phyloP scores from a whole-genome alignment of 1,139 yeast species.

The Maudiozyma humilis region DNA sequence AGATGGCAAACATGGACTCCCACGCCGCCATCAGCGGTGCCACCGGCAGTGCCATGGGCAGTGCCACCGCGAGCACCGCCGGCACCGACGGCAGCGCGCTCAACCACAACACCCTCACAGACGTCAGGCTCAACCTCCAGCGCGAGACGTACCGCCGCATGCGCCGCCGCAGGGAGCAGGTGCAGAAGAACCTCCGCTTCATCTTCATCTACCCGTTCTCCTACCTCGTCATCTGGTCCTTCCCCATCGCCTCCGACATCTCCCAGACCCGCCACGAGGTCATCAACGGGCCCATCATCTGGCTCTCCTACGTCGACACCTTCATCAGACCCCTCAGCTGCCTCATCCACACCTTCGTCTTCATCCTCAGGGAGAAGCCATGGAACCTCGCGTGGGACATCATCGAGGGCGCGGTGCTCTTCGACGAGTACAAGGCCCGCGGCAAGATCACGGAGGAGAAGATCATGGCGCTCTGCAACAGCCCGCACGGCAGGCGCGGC shows the following conservation, averaged over 20 bases:
- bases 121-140: constrained; percentile 40
- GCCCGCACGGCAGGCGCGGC: constrained; percentile 24
- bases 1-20: constrained; percentile 1
- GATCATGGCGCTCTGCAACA: constrained; percentile 20
- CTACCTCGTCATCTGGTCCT: constrained; percentile 69
- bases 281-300: constrained; percentile 44
- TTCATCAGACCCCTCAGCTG: constrained; percentile 78
- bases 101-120: constrained; percentile 6
- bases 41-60: neutral
- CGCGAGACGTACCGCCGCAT: constrained; percentile 53
- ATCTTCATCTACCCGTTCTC: constrained; percentile 81
- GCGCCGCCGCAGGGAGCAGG: constrained; percentile 52
- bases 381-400: constrained; percentile 41
- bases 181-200: constrained; percentile 69
- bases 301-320: constrained; percentile 62
- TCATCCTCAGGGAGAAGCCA: constrained; percentile 69
- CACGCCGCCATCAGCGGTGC: neutral
- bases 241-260: constrained; percentile 67
- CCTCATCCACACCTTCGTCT: constrained; percentile 66
- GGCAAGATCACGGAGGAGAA: constrained; percentile 26
- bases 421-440: constrained; percentile 19
- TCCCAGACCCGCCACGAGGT: constrained; percentile 49
- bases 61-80: neutral
- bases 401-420: constrained; percentile 20
- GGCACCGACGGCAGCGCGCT: neutral